Base-by-base conservation (phyloP, 2,329 filamentous ascomycete genomes). In the Monilinia fructigena region DNA sequence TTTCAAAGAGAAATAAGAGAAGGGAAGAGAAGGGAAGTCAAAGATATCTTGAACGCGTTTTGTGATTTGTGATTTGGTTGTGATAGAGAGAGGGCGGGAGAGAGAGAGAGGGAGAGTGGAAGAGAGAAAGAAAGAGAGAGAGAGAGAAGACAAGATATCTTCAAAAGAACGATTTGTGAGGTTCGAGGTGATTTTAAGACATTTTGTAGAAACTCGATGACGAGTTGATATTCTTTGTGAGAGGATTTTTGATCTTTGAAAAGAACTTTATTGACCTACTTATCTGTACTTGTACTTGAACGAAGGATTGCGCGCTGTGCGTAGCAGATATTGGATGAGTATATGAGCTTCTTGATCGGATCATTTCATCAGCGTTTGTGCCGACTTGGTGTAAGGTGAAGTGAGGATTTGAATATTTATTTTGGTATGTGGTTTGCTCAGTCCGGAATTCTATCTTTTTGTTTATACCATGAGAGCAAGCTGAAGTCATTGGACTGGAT, bases 141-240 rank as follows among this genome's bases (percentile, higher is more conserved):
- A 40, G 23, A 23, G 23, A 62, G 3, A 20, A 45, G 5, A 63
- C 18, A 35, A 63, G 53, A 18, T 54, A 28, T 40, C 54, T 23
- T 26, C 35, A 26, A 10, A 14, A 55, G 18, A 18, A 42, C 14
- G 53, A 55, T 28, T 55, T 18, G 47, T 61, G 47, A 50, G 18
- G n/a, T 20, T 28, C 31, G 50, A 31, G 48, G 18, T 54, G 45
- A 14, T 38, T 45, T 52, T 45, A 40, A 66, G 63, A 66, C 63
- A 54, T 66, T 50, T 60, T 47, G 50, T 55, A 54, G 50, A 65
- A 67, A 55, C 48, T 61, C 42, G 62, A 55, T 38, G 55, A 54
- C 50, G 31, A 45, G 47, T 65, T 26, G 60, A 53, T 47, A 50
- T n/a, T 35, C 8, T 26, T 40, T 50, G 42, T 23, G 48, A 42